Evolutionary conservation across 208 protist species (phyloP).

Genomic region (Crithidia mellificae): DNA sequence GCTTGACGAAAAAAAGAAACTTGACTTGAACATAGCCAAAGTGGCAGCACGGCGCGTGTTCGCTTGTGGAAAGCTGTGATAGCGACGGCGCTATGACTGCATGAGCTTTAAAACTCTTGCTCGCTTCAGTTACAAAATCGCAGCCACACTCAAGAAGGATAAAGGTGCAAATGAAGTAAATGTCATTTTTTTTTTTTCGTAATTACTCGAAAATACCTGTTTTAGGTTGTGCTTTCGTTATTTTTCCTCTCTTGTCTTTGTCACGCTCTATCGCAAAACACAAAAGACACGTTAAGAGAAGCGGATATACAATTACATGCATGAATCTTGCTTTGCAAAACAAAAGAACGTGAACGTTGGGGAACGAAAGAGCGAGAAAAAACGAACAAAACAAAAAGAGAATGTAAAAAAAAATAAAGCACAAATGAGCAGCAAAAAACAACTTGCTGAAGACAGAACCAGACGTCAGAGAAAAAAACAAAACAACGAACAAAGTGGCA

Average conservation of each 20-base stretch:
- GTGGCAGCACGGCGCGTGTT: too few relatives aligned
- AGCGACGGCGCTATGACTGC: too few relatives aligned
- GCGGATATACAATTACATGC: background rate
- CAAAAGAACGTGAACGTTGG: background rate
- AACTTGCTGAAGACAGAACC: conserved; percentile 1
- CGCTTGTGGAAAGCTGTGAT: too few relatives aligned
- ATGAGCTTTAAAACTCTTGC: too few relatives aligned
- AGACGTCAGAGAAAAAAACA: conserved; percentile 9
- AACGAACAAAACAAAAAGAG: conserved; percentile 5
- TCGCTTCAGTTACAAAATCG: too few relatives aligned
- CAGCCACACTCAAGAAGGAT: too few relatives aligned
- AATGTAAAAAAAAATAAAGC: conserved; percentile 10
- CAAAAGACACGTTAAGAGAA: background rate
- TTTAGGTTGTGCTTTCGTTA: background rate
- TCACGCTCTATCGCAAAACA: background rate
- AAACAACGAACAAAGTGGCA: too few relatives aligned
- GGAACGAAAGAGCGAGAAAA: conserved; percentile 7
- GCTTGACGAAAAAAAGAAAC: too few relatives aligned
- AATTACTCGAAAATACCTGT: background rate
- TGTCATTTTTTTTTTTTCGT: too few relatives aligned
- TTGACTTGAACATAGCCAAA: too few relatives aligned
- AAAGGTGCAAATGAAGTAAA: too few relatives aligned
- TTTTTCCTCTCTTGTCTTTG: background rate
- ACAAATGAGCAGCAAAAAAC: conserved; percentile 4
- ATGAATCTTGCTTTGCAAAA: background rate